A percentile compares a stretch with the other conserved stretches of the same genome.
phyloP scores from a whole-genome alignment of 1,284 basidiomycete species.

The Puccinia hordei region DNA sequence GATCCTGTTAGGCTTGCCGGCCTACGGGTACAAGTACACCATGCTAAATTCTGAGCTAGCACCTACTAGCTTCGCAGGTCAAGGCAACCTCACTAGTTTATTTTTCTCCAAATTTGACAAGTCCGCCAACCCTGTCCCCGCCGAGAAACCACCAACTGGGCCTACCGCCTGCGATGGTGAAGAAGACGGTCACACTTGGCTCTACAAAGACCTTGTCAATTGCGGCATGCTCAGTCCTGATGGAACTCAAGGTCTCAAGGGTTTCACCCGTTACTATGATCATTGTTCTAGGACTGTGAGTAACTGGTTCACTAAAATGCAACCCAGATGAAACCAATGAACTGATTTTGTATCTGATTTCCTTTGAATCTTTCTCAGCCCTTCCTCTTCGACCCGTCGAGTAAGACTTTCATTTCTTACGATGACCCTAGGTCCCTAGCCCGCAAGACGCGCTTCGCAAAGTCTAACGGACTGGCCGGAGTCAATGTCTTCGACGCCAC shows the following conservation, averaged over 20 bases:
- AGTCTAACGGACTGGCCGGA: conserved; percentile 30
- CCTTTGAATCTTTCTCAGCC: conserved; percentile 32
- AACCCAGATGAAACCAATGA: too few species aligned
- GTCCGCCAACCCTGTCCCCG: background rate
- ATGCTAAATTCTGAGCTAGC: conserved; percentile 18
- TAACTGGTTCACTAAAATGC: background rate
- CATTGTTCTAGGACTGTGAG: conserved; percentile 44
- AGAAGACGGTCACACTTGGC: conserved; percentile 19
- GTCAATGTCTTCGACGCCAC: conserved; percentile 50
- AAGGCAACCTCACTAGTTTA: conserved; percentile 26
- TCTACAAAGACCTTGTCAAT: conserved; percentile 41
- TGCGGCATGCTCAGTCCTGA: conserved; percentile 16
- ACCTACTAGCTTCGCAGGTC: conserved; percentile 34
- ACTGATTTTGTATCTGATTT: background rate
- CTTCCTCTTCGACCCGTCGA: conserved; percentile 42
- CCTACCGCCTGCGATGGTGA: conserved; percentile 32
- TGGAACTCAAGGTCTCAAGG: conserved; percentile 37
- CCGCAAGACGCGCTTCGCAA: conserved; percentile 37
- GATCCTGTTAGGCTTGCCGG: conserved; percentile 42
- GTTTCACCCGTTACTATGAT: conserved; percentile 46
- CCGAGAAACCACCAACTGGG: background rate
- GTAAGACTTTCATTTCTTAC: conserved; percentile 43
- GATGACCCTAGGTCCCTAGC: conserved; percentile 40
- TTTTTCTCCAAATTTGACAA: conserved; percentile 40
- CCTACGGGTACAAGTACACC: conserved; percentile 42